Conservation (phyloP, 345 rosid species). For the Cardiospermum halicacabum region DNA sequence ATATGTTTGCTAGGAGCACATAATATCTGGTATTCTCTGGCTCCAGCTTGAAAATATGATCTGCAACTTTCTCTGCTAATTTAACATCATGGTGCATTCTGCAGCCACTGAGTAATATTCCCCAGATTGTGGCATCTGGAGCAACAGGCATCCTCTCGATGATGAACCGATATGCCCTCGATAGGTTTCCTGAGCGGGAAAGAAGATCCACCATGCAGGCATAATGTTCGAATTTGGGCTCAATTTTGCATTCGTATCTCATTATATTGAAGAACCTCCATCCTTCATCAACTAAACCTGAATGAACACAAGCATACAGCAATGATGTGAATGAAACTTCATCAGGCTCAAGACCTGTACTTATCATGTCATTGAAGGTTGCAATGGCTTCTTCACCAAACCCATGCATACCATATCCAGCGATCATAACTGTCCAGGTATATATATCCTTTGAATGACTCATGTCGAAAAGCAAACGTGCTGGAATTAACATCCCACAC, state of each 20-base stretch:
- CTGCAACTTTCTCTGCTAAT: slow-evolving; percentile 68
- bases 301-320: slow-evolving; percentile 66
- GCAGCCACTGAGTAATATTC: slow-evolving; percentile 65
- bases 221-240: slow-evolving; percentile 62
- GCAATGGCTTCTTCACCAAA: slow-evolving; percentile 60
- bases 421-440: slow-evolving; percentile 75
- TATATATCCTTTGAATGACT: slow-evolving; percentile 58
- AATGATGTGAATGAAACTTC: slow-evolving; percentile 62
- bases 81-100: slow-evolving; percentile 59
- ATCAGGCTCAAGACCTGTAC: slow-evolving; percentile 46
- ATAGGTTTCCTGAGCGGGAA: slow-evolving; percentile 48
- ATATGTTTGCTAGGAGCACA: slow-evolving; percentile 62
- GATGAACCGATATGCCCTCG: slow-evolving; percentile 51
- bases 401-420: slow-evolving; percentile 86
- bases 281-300: slow-evolving; percentile 69
- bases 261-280: slow-evolving; percentile 64
- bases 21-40: slow-evolving; percentile 66
- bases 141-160: slow-evolving; percentile 58
- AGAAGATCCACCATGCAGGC: slow-evolving; percentile 75
- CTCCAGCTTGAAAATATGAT: slow-evolving; percentile 54
- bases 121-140: slow-evolving; percentile 75
- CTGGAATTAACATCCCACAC: slow-evolving; percentile 56
- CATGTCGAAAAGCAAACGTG: slow-evolving; percentile 46
- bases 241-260: slow-evolving; percentile 55
- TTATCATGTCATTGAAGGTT: slow-evolving; percentile 45